Base-by-base conservation (phyloP, 106 monocot genomes). In the Allium cepa region DNA sequence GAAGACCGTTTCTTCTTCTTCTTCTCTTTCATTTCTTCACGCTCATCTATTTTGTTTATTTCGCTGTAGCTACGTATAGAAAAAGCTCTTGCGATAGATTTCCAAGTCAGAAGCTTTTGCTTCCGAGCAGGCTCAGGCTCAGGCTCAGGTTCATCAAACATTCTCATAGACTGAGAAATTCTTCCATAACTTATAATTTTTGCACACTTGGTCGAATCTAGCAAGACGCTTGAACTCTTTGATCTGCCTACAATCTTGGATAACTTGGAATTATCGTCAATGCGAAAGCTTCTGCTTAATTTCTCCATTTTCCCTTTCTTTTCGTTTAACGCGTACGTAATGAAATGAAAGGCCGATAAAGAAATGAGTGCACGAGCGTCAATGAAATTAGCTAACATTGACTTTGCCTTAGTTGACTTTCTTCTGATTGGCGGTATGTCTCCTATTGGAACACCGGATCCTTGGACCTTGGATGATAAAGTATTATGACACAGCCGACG, bases 1-100 rank as follows among this genome's bases (percentile, higher is more conserved):
- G 72, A 63, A 58, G 73, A 73, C 55, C 57, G 62, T 22, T 57
- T 81, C 63, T 81, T 76, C 51, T 50, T 73, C 53, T 77, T 46
- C 47, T 46, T 56, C 52, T 13, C 60, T 10, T 26, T 14, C 46
- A 9, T 14, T 17, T 16, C 53, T 36, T 26, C 16, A 11, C 1
- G 7, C 7, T 10, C 50, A 10, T 10, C 67, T 12, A 59, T 48
- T 26, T 75, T 60, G 3, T 27, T 13, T 3, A 17, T 26, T 58
- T 60, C 62, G 49, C 7, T 36, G 18, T 52, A 4, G 0, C 52
- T 56, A 45, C 48, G 53, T 0, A 62, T 47, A 50, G 71, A 71
- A 13, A 27, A 63, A 2, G 8, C 52, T 26, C 26, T 36, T 36
- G 36, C 5, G 36, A 77, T 15, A 16, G 59, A 28, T 28, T 55